phyloP scores from a whole-genome alignment of 208 protist genomes.

The Blastocrithidia nonstop region DNA sequence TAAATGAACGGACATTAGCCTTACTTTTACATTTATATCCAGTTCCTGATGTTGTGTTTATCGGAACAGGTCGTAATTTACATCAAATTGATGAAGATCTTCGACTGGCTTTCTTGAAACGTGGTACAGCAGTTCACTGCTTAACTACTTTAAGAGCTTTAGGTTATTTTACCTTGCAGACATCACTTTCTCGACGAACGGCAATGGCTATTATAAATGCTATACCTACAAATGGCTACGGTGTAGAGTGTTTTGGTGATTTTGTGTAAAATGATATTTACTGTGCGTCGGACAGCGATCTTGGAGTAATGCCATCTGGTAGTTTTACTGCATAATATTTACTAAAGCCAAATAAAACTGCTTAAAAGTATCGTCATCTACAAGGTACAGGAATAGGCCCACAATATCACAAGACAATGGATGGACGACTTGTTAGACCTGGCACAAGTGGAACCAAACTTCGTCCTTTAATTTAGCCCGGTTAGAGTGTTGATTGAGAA shows the following conservation, averaged over 20 bases:
- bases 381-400: conserved; percentile 77
- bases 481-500: conserved; percentile 72
- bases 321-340: conserved; percentile 61
- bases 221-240: conserved; percentile 77
- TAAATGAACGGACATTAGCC: conserved; percentile 72
- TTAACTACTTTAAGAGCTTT: conserved; percentile 75
- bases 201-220: conserved; percentile 74
- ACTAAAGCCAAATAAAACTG: conserved; percentile 63
- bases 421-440: conserved; percentile 68
- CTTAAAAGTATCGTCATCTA: conserved; percentile 75
- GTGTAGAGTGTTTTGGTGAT: conserved; percentile 82
- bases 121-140: conserved; percentile 72
- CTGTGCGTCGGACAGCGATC: conserved; percentile 64
- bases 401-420: conserved; percentile 64
- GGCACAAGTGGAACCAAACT: conserved; percentile 75
- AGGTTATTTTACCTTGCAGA: conserved; percentile 70
- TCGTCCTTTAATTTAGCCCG: conserved; percentile 69
- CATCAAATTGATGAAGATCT: conserved; percentile 83
- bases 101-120: conserved; percentile 75
- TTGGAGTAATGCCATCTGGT: conserved; percentile 58
- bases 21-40: conserved; percentile 76
- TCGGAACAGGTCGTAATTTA: conserved; percentile 72
- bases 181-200: conserved; percentile 61
- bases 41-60: conserved; percentile 75
- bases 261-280: conserved; percentile 85